Conservation (phyloP, 495 filamentous ascomycete species). For the Penicillium turbatum region DNA sequence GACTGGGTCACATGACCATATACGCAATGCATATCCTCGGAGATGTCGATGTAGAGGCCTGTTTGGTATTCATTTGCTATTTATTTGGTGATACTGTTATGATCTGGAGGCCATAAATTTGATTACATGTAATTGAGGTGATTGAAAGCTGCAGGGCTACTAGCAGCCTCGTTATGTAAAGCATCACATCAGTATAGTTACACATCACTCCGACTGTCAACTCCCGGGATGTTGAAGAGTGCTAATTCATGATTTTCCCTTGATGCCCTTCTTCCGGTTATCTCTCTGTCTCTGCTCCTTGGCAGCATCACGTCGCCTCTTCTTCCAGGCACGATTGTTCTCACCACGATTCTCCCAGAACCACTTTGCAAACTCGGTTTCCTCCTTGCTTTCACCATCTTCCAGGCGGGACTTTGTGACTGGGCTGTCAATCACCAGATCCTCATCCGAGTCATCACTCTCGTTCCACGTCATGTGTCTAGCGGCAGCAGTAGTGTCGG, state of each 20-base stretch:
- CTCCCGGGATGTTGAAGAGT: background rate
- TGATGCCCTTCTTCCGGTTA: constrained; percentile 59
- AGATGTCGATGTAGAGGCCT: no score
- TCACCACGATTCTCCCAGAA: constrained; percentile 92
- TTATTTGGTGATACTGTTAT: no score
- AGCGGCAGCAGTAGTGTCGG: constrained; percentile 77
- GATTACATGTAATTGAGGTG: background rate
- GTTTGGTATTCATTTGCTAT: no score
- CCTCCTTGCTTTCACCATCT: constrained; percentile 28
- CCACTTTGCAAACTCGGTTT: constrained; percentile 77
- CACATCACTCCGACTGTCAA: background rate
- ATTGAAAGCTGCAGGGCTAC: background rate
- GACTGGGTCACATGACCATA: constrained; percentile 10
- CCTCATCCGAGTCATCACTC: constrained; percentile 33
- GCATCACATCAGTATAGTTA: background rate
- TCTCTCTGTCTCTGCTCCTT: constrained; percentile 88
- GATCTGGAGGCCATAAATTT: no score
- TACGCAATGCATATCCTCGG: background rate
- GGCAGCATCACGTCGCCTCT: constrained; percentile 66
- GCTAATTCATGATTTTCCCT: constrained; percentile 35
- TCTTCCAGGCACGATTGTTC: constrained; percentile 88
- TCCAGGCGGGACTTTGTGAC: constrained; percentile 27
- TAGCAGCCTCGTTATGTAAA: background rate
- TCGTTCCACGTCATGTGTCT: constrained; percentile 33
- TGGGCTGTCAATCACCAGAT: constrained; percentile 28